Conservation (phyloP, 306 rosid species). For the Benincasa hispida region DNA sequence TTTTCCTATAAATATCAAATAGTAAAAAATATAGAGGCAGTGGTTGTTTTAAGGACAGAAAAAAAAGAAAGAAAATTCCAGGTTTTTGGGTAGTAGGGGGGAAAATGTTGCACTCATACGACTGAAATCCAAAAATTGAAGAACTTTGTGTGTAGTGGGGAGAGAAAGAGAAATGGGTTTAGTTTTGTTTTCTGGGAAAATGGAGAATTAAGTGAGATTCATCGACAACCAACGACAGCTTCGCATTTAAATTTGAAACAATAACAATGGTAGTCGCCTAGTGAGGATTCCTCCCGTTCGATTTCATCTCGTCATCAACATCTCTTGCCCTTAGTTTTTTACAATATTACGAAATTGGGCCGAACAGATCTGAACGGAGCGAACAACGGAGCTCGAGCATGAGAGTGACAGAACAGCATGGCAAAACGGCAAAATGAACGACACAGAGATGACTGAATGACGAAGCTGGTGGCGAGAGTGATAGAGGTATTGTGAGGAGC, state of each 20-base stretch:
- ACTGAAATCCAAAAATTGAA: neutral
- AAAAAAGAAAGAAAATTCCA: neutral
- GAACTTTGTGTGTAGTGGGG: neutral
- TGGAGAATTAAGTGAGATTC: neutral
- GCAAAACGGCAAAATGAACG: no score
- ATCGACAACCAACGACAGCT: neutral
- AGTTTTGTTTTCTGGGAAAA: neutral
- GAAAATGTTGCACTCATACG: neutral
- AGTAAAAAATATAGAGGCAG: neutral
- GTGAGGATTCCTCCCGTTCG: neutral
- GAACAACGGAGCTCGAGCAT: no score
- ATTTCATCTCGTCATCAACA: neutral
- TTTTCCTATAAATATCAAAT: neutral
- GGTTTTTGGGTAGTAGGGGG: neutral
- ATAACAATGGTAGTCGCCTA: neutral
- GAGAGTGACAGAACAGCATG: no score
- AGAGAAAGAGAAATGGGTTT: neutral
- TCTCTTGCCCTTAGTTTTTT: neutral
- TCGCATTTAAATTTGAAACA: conserved; percentile 2
- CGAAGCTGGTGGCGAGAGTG: no score
- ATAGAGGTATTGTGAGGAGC: no score
- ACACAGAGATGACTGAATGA: no score
- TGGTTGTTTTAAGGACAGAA: neutral
- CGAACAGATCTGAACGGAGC: no score
- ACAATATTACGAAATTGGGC: neutral